Conservation (phyloP, 345 rosid species). For the rapeseed (Brassica napus) region DNA sequence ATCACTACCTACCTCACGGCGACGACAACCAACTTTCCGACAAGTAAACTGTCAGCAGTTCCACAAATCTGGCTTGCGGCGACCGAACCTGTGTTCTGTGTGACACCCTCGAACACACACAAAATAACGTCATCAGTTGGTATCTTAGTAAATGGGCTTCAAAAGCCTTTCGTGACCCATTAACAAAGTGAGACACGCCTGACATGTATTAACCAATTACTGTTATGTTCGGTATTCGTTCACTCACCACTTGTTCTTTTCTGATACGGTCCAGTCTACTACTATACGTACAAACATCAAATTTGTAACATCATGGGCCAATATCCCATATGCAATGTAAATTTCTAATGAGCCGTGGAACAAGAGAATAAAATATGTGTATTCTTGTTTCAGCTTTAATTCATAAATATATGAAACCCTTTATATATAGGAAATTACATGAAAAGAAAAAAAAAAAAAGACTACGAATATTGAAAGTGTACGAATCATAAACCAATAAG, state of each 20-base stretch:
- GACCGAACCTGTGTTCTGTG: not conserved
- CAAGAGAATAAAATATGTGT: no score
- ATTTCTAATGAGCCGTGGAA: no score
- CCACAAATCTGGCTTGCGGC: not conserved
- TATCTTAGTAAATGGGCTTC: not conserved
- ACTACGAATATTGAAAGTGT: no score
- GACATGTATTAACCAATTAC: conserved; percentile 9
- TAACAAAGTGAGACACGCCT: not conserved
- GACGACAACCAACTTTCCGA: not conserved
- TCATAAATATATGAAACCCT: no score
- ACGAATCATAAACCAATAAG: no score
- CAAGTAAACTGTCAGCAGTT: not conserved
- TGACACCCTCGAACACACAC: not conserved
- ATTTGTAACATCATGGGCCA: not conserved
- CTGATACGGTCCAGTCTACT: not conserved
- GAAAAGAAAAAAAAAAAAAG: no score
- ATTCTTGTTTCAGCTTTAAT: no score
- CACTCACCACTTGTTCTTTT: not conserved
- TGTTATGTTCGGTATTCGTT: conserved; percentile 20
- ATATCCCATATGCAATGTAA: not conserved
- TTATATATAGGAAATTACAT: no score
- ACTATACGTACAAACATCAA: not conserved
- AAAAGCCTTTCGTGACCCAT: not conserved
- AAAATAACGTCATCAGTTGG: not conserved
- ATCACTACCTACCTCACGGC: not conserved